Evolutionary conservation across 2,329 filamentous ascomycete genomes (phyloP).

Genomic region (Fusarium proliferatum): DNA sequence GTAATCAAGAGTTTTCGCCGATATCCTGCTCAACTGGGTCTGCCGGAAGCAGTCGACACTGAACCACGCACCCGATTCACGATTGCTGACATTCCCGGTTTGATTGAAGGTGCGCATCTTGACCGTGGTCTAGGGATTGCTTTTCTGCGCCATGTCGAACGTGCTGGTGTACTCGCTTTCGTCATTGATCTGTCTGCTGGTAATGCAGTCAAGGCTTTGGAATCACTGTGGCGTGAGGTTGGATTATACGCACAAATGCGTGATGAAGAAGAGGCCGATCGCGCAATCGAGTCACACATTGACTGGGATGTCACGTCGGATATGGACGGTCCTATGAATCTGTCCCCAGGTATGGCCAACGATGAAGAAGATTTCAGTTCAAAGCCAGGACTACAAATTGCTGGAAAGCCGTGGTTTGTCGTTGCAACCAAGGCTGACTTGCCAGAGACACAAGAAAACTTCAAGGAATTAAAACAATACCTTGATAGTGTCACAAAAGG

Average conservation of each 20-base stretch:
- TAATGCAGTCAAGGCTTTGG: constrained; percentile 81
- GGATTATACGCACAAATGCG: constrained; percentile 84
- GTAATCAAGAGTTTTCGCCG: constrained; percentile 53
- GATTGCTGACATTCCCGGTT: constrained; percentile 93
- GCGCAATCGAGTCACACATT: constrained; percentile 67
- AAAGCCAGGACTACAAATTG: constrained; percentile 73
- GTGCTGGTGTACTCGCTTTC: constrained; percentile 91
- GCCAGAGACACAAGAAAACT: constrained; percentile 82
- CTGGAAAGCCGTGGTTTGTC: constrained; percentile 96
- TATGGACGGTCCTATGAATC: constrained; percentile 42
- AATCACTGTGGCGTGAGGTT: constrained; percentile 90
- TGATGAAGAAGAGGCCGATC: constrained; percentile 76
- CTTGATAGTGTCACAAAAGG: constrained; percentile 73
- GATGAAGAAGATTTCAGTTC: constrained; percentile 14
- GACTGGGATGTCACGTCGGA: constrained; percentile 69
- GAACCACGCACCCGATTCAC: constrained; percentile 82
- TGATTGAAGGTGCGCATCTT: constrained; percentile 92
- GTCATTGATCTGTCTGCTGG: constrained; percentile 87
- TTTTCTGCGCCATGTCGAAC: constrained; percentile 94
- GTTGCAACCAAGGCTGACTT: constrained; percentile 94
- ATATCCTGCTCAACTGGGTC: constrained; percentile 51
- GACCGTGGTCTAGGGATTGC: constrained; percentile 91
- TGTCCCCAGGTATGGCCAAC: constrained; percentile 34
- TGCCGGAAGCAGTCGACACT: constrained; percentile 57
- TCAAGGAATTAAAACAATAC: constrained; percentile 74